These are phyloP conservation scores for Earliella scabrosa DNA, from an alignment of 1,284 basidiomycete genomes.

Conservation along the genomic window DNA sequence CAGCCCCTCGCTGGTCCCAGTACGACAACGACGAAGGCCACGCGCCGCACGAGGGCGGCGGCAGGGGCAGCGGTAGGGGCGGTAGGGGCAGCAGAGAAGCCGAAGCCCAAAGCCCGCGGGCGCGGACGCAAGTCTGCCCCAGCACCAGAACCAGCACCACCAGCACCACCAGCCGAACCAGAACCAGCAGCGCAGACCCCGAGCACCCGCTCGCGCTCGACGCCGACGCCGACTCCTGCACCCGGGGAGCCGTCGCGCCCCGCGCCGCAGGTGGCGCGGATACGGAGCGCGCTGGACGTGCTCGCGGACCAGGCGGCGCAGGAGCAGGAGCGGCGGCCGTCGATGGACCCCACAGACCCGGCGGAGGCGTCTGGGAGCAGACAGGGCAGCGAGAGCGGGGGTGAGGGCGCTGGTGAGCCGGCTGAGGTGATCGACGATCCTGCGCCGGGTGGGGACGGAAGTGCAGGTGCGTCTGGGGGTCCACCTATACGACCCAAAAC, in stretches of 20 bases:
- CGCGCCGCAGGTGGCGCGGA: constrained; percentile 18
- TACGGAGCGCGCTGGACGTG: constrained; percentile 60
- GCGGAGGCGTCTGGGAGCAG: neutral
- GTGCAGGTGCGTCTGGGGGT: neutral
- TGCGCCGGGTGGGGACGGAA: neutral
- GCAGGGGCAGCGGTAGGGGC: neutral
- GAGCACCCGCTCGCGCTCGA: too few relatives aligned
- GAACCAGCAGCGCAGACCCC: too few relatives aligned
- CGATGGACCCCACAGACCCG: constrained; percentile 10
- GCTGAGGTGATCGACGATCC: neutral
- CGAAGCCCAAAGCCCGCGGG: neutral
- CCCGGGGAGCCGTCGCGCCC: neutral
- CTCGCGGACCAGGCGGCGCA: constrained; percentile 72
- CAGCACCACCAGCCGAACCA: too few relatives aligned
- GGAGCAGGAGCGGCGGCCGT: constrained; percentile 32
- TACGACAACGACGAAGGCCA: neutral
- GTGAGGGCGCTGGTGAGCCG: too few relatives aligned
- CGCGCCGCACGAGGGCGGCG: constrained; percentile 4
- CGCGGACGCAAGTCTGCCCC: too few relatives aligned
- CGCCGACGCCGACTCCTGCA: neutral
- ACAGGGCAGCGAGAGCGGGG: constrained; percentile 8
- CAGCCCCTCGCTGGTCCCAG: constrained; percentile 1
- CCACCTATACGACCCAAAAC: neutral
- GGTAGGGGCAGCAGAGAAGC: neutral
- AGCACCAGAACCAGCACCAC: too few relatives aligned